phyloP scores from a whole-genome alignment of 2,329 filamentous ascomycete genomes.

The Aureobasidium sp. region DNA sequence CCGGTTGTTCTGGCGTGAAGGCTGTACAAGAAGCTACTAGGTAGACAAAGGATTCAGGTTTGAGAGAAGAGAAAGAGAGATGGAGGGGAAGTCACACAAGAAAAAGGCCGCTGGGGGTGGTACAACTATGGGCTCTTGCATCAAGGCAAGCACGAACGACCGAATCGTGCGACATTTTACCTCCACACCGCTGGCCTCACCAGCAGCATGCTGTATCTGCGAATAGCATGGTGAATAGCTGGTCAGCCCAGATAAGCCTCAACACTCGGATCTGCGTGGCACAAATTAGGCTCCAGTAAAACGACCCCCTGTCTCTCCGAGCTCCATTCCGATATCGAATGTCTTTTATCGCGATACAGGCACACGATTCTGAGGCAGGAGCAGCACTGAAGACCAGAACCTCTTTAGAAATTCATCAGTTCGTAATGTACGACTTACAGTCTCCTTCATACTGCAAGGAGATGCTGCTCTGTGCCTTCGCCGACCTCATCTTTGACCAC shows the following conservation, averaged over 20 bases:
- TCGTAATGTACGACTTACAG: no score
- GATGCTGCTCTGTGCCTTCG: not conserved
- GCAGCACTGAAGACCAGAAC: not conserved
- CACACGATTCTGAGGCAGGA: not conserved
- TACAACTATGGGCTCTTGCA: slow-evolving; percentile 11
- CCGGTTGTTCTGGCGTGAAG: not conserved
- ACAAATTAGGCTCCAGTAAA: not conserved
- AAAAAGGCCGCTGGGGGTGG: slow-evolving; percentile 5
- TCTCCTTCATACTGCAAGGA: no score
- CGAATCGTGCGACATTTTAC: slow-evolving; percentile 4
- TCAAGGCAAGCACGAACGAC: slow-evolving; percentile 7
- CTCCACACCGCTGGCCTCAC: slow-evolving; percentile 9
- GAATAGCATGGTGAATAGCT: slow-evolving; percentile 5
- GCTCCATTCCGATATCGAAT: not conserved
- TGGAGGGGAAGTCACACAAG: not conserved
- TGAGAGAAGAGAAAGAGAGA: not conserved
- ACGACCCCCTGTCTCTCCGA: not conserved
- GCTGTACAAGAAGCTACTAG: slow-evolving; percentile 1
- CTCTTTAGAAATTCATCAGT: no score
- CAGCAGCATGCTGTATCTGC: slow-evolving; percentile 6
- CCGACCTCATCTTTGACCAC: not conserved
- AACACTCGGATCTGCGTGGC: slow-evolving; percentile 5
- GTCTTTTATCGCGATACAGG: not conserved
- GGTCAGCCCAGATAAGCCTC: slow-evolving; percentile 13
- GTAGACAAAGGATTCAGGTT: slow-evolving; percentile 1